phyloP scores from a whole-genome alignment of 805 yeast genomes.

The Myxozyma melibiosi region DNA sequence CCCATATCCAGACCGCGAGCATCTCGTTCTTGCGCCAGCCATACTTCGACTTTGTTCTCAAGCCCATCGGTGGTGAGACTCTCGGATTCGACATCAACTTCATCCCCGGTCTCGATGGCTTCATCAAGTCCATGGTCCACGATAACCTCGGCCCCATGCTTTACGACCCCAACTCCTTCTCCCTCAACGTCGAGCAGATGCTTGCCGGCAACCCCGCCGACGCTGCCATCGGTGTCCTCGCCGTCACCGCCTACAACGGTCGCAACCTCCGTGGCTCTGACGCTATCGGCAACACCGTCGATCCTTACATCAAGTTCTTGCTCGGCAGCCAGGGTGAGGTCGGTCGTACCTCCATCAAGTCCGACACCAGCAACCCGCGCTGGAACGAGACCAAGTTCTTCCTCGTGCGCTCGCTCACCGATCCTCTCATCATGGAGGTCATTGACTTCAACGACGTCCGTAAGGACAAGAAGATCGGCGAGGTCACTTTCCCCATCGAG shows the following conservation, averaged over 20 bases:
- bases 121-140: conserved; percentile 80
- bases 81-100: conserved; percentile 86
- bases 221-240: conserved; percentile 84
- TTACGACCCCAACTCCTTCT: conserved; percentile 88
- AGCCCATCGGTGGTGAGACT: conserved; percentile 76
- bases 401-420: conserved; percentile 73
- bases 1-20: conserved; percentile 90
- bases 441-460: conserved; percentile 78
- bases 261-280: conserved; percentile 68
- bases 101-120: conserved; percentile 82
- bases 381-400: conserved; percentile 82
- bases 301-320: conserved; percentile 79
- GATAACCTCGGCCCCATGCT: conserved; percentile 88
- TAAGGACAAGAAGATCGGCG: conserved; percentile 79
- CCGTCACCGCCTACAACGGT: conserved; percentile 68
- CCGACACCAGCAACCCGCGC: conserved; percentile 68
- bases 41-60: conserved; percentile 78
- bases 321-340: conserved; percentile 48
- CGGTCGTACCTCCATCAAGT: conserved; percentile 68
- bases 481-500: conserved; percentile 71
- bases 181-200: conserved; percentile 87
- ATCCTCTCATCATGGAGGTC: conserved; percentile 72
- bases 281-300: conserved; percentile 73
- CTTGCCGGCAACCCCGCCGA: conserved; percentile 78
- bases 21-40: conserved; percentile 86